Base-by-base conservation (phyloP, 2,329 filamentous ascomycete species). In the Aureobasidium sp. region DNA sequence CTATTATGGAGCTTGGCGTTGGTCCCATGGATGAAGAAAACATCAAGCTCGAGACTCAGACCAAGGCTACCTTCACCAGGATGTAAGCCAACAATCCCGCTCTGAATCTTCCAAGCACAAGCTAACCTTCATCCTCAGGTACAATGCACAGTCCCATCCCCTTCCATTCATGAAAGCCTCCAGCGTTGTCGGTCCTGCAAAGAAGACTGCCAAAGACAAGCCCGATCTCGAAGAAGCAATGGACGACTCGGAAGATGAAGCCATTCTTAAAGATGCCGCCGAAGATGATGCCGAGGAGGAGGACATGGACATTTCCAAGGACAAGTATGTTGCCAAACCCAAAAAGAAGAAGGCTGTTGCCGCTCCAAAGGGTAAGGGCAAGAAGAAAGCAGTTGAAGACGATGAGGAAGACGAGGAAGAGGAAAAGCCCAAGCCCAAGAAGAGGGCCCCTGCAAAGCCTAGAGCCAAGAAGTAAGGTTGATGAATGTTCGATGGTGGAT, bases 211-310 rank as follows among this genome's bases (percentile, higher is more conserved):
- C 48, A 81, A 80, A 68, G 89, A 91, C 42, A 86, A 85, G 57
- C 94, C 93, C 0, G 93, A 98, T 71, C 78, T 98, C 27, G 93
- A 98, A 71, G 93, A 98, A 70, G 93, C 90, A 2, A 85, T 98
- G 51, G 90, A 97, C 44, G 91, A 95, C 61, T 90, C 89, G 4
- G 91, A 81, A 38, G 84, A 68, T 12, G 71, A 73, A 41, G 66
- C 69, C 4, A 58, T 71, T 4, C 69, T 73, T 38, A 71, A 70
- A 21, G 64, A 67, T 42, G 70, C 81, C 1, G 48, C 27, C 3
- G 71, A 71, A 14, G 71, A 75, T 41, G 75, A 64, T 51, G 85
- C 88, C 6, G 86, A 90, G 50, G 73, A 83, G 3, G 85, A 88
- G 11, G 86, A 90, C 50, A 73, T 83, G n/a, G 89, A 95, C 66